Evolutionary conservation across 1,139 yeast genomes (phyloP).

Genomic region (Petasospora fabianii): DNA sequence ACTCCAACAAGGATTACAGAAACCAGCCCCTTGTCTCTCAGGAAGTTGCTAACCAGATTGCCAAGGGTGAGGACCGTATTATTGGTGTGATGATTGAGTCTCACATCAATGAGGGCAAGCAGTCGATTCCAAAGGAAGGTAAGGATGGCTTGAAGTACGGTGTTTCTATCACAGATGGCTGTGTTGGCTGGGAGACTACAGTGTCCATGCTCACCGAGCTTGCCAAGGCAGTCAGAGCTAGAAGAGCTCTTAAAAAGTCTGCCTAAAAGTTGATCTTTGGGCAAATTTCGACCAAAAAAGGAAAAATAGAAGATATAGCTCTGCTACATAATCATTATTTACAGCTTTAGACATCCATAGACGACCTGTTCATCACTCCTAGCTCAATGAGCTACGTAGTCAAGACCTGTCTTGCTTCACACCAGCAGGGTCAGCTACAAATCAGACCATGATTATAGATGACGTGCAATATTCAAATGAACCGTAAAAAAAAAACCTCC

Average conservation of each 20-base stretch:
- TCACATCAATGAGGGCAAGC: conserved; percentile 89
- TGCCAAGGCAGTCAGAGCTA: conserved; percentile 74
- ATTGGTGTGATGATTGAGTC: conserved; percentile 97
- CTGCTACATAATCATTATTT: no score
- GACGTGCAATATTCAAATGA: no score
- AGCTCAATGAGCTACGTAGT: no score
- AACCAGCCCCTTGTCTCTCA: conserved; percentile 89
- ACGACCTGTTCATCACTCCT: no score
- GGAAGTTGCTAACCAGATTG: conserved; percentile 76
- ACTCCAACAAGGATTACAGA: conserved; percentile 88
- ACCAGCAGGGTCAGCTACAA: no score
- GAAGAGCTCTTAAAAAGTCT: conserved; percentile 47
- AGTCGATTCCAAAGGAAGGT: conserved; percentile 73
- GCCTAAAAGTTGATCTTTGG: no score
- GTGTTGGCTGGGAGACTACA: conserved; percentile 91
- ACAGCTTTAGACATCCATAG: no score
- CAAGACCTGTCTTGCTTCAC: no score
- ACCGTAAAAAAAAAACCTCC: no score
- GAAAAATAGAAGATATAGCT: no score
- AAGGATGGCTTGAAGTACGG: conserved; percentile 83
- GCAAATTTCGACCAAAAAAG: no score
- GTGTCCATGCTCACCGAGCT: conserved; percentile 73
- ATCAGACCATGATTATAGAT: no score
- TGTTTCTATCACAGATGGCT: conserved; percentile 94
- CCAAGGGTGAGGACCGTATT: conserved; percentile 72